phyloP scores from a whole-genome alignment of 1,139 yeast species.

The Suhomyces yuchorum region DNA sequence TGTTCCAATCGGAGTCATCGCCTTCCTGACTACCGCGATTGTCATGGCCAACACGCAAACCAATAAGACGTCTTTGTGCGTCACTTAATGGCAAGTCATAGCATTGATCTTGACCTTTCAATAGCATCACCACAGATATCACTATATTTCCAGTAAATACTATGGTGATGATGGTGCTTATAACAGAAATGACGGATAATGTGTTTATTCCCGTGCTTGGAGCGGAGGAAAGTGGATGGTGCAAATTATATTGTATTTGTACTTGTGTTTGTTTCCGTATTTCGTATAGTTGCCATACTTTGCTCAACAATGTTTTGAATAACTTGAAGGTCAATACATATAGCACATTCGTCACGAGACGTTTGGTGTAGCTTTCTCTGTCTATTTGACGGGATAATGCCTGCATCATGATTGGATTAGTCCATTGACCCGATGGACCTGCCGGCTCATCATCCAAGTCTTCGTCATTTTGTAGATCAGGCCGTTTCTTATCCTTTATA shows the following conservation, averaged over 20 bases:
- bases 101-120: constrained; percentile 43
- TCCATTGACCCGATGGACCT: constrained; percentile 44
- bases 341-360: constrained; percentile 22
- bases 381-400: constrained; percentile 43
- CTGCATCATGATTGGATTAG: constrained; percentile 38
- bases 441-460: constrained; percentile 13
- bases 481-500: constrained; percentile 8
- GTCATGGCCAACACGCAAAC: constrained; percentile 22
- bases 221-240: constrained; percentile 6
- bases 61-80: constrained; percentile 40
- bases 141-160: constrained; percentile 20
- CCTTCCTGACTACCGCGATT: constrained; percentile 1
- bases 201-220: not conserved
- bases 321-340: constrained; percentile 23
- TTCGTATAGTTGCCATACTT: constrained; percentile 15
- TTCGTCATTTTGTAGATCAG: constrained; percentile 13
- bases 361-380: constrained; percentile 30
- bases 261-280: constrained; percentile 12
- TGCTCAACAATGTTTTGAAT: constrained; percentile 19
- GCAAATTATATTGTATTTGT: constrained; percentile 12
- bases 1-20: constrained; percentile 12
- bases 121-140: constrained; percentile 23
- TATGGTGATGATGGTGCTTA: constrained; percentile 9
- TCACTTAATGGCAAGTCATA: constrained; percentile 43
- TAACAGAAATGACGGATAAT: not conserved